Evolutionary conservation across 2,329 filamentous ascomycete genomes (phyloP).

Genomic region (Uncinocarpus reesii): DNA sequence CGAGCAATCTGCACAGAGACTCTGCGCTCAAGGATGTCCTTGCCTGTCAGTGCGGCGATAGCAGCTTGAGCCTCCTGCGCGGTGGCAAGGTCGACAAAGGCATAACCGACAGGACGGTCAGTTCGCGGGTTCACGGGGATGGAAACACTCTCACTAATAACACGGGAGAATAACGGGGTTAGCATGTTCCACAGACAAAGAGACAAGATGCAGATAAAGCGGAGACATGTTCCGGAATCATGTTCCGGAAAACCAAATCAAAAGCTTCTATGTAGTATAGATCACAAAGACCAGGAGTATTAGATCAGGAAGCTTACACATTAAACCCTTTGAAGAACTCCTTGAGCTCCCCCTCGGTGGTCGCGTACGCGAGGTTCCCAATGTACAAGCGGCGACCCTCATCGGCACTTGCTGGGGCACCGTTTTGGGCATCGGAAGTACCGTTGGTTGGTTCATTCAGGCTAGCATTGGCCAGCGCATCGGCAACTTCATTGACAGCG

Average conservation of each 20-base stretch:
- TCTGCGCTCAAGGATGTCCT: constrained; percentile 97
- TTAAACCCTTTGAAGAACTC: constrained; percentile 99
- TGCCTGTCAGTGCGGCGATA: constrained; percentile 88
- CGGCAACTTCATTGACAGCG: constrained; percentile 58
- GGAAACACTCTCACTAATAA: constrained; percentile 80
- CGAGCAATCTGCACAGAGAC: constrained; percentile 97
- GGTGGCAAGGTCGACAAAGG: constrained; percentile 95
- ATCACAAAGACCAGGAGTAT: neutral
- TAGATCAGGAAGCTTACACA: constrained; percentile 62
- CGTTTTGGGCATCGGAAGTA: constrained; percentile 61
- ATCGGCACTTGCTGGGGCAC: constrained; percentile 91
- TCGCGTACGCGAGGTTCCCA: constrained; percentile 99
- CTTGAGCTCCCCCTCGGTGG: constrained; percentile 99
- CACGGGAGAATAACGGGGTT: constrained; percentile 23
- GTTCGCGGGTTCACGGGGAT: constrained; percentile 99
- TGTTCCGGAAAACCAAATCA: too few species aligned
- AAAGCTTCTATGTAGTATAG: too few species aligned
- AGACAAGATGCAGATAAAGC: neutral
- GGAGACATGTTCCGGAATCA: too few species aligned
- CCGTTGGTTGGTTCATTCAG: constrained; percentile 47
- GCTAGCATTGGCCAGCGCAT: constrained; percentile 56
- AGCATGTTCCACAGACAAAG: constrained; percentile 21
- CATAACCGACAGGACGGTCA: constrained; percentile 95
- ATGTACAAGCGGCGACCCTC: constrained; percentile 99
- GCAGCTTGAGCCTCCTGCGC: constrained; percentile 90